Conservation (phyloP, 129 eudicot genomes). For the Centella asiatica region DNA sequence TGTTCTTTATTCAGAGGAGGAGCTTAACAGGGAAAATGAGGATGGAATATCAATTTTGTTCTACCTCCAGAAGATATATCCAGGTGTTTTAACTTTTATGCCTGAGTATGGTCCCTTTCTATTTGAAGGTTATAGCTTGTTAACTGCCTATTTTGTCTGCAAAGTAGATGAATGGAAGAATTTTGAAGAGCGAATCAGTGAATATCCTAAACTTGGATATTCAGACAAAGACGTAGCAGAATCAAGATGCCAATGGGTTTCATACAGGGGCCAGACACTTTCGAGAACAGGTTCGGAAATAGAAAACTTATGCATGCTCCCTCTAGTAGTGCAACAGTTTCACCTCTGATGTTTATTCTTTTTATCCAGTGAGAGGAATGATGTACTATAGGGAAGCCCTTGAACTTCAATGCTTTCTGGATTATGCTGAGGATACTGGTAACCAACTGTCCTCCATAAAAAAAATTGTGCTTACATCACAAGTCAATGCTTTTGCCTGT, state of each 20-base stretch:
- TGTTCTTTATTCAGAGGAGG: conserved; percentile 80
- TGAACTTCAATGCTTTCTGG: conserved; percentile 88
- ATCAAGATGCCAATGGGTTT: conserved; percentile 80
- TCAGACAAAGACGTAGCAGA: conserved; percentile 40
- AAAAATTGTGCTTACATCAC: neutral
- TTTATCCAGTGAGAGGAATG: conserved; percentile 85
- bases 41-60: conserved; percentile 91
- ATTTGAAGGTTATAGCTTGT: conserved; percentile 8
- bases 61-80: conserved; percentile 93
- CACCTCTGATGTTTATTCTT: neutral
- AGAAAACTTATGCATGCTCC: neutral
- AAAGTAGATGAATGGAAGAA: conserved; percentile 79
- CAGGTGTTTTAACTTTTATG: conserved; percentile 48
- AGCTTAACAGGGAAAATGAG: conserved; percentile 79
- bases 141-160: conserved; percentile 11
- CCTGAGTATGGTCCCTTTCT: conserved; percentile 1
- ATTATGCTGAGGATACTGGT: conserved; percentile 76
- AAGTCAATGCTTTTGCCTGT: conserved; percentile 6
- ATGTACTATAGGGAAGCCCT: conserved; percentile 91
- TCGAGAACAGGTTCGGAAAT: conserved; percentile 75
- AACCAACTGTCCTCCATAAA: conserved; percentile 20
- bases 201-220: conserved; percentile 38
- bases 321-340: neutral
- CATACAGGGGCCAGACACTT: conserved; percentile 96
- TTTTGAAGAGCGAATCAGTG: conserved; percentile 52